phyloP scores from a whole-genome alignment of 139 green algal species.

The Volvox africanus region DNA sequence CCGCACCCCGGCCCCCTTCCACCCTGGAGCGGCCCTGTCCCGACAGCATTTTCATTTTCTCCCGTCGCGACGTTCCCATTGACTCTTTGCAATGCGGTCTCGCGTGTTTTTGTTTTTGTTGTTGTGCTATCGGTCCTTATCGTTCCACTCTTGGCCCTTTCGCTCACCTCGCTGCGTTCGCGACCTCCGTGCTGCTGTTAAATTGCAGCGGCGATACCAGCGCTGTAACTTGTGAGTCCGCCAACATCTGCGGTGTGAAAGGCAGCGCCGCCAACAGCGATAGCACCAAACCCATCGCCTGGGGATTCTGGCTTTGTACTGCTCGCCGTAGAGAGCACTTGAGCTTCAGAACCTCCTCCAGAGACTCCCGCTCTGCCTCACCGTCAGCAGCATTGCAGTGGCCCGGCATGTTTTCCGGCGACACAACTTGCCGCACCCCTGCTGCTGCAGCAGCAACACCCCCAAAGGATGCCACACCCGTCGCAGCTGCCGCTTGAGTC shows the following conservation, averaged over 20 bases:
- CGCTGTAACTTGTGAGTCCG: slow-evolving; percentile 31
- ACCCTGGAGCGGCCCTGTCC: too few relatives aligned
- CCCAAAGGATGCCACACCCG: neutral
- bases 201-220: slow-evolving; percentile 35
- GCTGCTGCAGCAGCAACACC: neutral
- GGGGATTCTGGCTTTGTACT: neutral
- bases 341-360: slow-evolving; percentile 36
- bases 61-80: too few relatives aligned
- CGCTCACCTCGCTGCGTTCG: slow-evolving; percentile 24
- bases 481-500: neutral
- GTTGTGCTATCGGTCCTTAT: too few relatives aligned
- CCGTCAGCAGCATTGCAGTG: too few relatives aligned
- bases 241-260: slow-evolving; percentile 15
- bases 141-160: too few relatives aligned
- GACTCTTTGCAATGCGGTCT: too few relatives aligned
- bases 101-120: too few relatives aligned
- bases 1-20: too few relatives aligned
- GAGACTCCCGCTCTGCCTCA: neutral
- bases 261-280: slow-evolving; percentile 47
- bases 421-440: neutral
- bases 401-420: neutral
- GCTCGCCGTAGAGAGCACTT: slow-evolving; percentile 38
- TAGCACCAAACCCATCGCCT: slow-evolving; percentile 11
- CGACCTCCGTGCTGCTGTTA: neutral
- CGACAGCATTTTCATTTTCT: too few relatives aligned